Base-by-base conservation (phyloP, 768 basidiomycete species). In the Boletus rufocinnamomeus region DNA sequence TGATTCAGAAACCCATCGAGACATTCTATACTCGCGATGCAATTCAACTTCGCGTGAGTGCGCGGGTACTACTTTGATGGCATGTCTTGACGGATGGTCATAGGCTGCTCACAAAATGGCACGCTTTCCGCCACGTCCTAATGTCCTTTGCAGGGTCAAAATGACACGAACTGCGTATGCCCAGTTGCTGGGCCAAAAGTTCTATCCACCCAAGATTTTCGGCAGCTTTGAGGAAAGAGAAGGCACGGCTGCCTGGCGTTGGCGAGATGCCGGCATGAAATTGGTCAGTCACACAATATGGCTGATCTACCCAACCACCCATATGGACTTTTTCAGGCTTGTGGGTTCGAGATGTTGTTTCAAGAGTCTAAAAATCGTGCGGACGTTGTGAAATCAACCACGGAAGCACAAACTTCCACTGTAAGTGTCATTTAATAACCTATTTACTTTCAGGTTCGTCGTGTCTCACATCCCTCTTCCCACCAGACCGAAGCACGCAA, bases 331-430 rank as follows among this genome's bases (percentile, higher is more conserved):
- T 46, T 9, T 21, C 67, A 95, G 89, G 87, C 94, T 2, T 93
- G 93, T 61, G 97, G 97, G 2, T 98, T 98, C 61, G 97, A 99
- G 76, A 99, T 98, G 82, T 81, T 97, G 41, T 98, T 91, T 70
- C 87, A 91, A 69, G 94, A 94, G 69, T 88, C 84, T 58, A 88
- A 89, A 72, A 77, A 81, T 48, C 83, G 84, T 43, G 74, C 75
- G 56, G 78, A 79, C 41, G 69, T 62, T 13, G 61, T 75, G 21
- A 76, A 70, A 50, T 63, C 45, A 67, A 70, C 75, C 3, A 60
- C 72, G 34, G 80, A 82, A 54, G 73, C 67, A 40, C 61, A 74
- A 6, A 65, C 68, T 21, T 77, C 82, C 47, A 83, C 82, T n/a
- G 87, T 88, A 65, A 59, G 82, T 70, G 28, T 51, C 25, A 7